Evolutionary conservation across 2,329 filamentous ascomycete genomes (phyloP).

Genomic region (Karstenula rhodostoma): DNA sequence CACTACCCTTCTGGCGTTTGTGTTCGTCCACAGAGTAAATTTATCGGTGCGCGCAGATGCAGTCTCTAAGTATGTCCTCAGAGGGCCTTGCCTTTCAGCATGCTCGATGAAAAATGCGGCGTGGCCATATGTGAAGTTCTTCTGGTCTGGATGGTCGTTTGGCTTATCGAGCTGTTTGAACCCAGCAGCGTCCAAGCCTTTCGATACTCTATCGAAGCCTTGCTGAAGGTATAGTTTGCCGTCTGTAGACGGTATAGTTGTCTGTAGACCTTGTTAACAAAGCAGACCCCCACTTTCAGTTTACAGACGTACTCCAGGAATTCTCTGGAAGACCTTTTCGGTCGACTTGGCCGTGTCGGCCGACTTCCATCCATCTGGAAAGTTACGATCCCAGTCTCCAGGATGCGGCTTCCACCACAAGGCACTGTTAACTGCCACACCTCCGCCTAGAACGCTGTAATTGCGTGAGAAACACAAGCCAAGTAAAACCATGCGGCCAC

Average conservation of each 20-base stretch:
- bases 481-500: background rate
- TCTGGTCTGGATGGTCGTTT: slow-evolving; percentile 66
- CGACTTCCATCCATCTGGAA: slow-evolving; percentile 73
- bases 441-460: slow-evolving; percentile 65
- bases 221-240: slow-evolving; percentile 69
- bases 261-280: slow-evolving; percentile 53
- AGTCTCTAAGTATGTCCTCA: slow-evolving; percentile 72
- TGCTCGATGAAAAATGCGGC: slow-evolving; percentile 70
- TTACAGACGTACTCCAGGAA: slow-evolving; percentile 54
- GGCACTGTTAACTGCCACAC: slow-evolving; percentile 70
- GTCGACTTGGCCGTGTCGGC: slow-evolving; percentile 66
- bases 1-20: slow-evolving; percentile 69
- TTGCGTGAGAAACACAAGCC: background rate
- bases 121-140: slow-evolving; percentile 67
- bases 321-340: slow-evolving; percentile 68
- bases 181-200: slow-evolving; percentile 64
- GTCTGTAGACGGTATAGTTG: slow-evolving; percentile 68
- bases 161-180: slow-evolving; percentile 66
- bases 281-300: background rate
- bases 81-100: slow-evolving; percentile 71
- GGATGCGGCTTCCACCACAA: slow-evolving; percentile 71
- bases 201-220: slow-evolving; percentile 67
- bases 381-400: slow-evolving; percentile 74
- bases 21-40: slow-evolving; percentile 71
- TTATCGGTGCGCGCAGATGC: slow-evolving; percentile 63